Percentiles rank a stretch among this genome's conserved stretches.
Conservation (phyloP, 2,329 filamentous ascomycete species). For the Cytospora mali region DNA sequence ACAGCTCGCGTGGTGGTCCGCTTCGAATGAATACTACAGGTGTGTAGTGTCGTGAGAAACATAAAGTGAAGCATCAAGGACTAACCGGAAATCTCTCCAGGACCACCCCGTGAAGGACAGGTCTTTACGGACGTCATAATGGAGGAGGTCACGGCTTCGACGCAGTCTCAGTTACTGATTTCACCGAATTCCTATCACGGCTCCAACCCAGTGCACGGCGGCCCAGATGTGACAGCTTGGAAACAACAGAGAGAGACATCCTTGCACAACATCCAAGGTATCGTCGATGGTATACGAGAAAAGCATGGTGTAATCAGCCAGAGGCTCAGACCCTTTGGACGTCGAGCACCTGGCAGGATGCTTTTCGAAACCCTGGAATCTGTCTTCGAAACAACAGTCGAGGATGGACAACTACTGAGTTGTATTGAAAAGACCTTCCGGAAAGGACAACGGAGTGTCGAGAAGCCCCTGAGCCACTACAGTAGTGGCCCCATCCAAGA, state of each 20-base stretch:
- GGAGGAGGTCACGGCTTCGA: neutral
- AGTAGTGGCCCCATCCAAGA: neutral
- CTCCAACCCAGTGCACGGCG: neutral
- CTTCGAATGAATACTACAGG: neutral
- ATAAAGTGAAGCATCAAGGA: neutral
- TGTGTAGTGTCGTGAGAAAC: neutral
- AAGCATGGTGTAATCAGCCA: neutral
- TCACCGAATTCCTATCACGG: neutral
- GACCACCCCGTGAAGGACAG: neutral
- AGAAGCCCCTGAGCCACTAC: too few species aligned
- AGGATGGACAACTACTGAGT: neutral
- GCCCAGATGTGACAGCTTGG: neutral
- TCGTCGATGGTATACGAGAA: neutral
- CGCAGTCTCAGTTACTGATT: neutral
- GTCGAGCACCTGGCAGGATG: neutral
- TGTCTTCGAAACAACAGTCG: neutral
- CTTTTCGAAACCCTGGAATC: neutral
- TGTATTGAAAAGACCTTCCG: neutral
- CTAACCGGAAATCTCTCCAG: neutral
- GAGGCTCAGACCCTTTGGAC: neutral
- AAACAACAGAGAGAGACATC: neutral
- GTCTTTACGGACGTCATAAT: neutral
- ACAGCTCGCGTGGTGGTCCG: neutral
- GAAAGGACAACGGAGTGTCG: neutral
- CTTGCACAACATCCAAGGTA: neutral